Evolutionary conservation across 2,329 filamentous ascomycete species (phyloP).

Genomic region (Alternaria longipes): DNA sequence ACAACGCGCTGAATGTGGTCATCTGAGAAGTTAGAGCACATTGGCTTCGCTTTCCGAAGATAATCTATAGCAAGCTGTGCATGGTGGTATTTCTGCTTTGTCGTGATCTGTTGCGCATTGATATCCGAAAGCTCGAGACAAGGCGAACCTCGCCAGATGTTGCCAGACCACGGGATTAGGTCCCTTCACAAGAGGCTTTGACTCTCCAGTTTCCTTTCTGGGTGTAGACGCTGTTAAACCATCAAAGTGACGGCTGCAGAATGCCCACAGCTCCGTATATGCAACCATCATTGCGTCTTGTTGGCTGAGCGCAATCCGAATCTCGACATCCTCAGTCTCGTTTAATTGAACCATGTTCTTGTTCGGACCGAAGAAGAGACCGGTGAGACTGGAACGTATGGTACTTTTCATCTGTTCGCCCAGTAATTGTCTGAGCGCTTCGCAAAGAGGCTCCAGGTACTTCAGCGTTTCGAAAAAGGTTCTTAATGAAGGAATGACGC

Average conservation of each 20-base stretch:
- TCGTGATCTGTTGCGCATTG: constrained; percentile 10
- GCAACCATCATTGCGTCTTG: constrained; percentile 9
- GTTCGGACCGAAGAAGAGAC: constrained; percentile 14
- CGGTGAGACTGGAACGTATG: constrained; percentile 19
- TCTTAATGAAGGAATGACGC: constrained; percentile 19
- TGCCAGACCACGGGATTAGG: constrained; percentile 22
- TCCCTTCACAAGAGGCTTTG: constrained; percentile 17
- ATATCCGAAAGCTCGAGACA: constrained; percentile 15
- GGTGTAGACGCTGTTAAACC: constrained; percentile 16
- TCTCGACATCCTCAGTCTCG: constrained; percentile 15
- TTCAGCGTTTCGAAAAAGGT: constrained; percentile 31
- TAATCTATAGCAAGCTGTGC: constrained; percentile 20
- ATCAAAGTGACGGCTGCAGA: constrained; percentile 23
- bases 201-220: constrained; percentile 17
- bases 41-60: constrained; percentile 22
- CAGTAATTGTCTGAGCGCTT: constrained; percentile 22
- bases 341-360: constrained; percentile 17
- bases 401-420: constrained; percentile 18
- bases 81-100: constrained; percentile 12
- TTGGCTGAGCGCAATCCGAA: constrained; percentile 10
- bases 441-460: constrained; percentile 24
- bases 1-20: constrained; percentile 15
- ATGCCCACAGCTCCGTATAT: constrained; percentile 22
- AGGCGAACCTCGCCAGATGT: constrained; percentile 13
- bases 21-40: constrained; percentile 11